Evolutionary conservation across 2,329 filamentous ascomycete species (phyloP), one percentile per base, ranked within the genome.

Genomic region (Ascochyta koolunga): DNA sequence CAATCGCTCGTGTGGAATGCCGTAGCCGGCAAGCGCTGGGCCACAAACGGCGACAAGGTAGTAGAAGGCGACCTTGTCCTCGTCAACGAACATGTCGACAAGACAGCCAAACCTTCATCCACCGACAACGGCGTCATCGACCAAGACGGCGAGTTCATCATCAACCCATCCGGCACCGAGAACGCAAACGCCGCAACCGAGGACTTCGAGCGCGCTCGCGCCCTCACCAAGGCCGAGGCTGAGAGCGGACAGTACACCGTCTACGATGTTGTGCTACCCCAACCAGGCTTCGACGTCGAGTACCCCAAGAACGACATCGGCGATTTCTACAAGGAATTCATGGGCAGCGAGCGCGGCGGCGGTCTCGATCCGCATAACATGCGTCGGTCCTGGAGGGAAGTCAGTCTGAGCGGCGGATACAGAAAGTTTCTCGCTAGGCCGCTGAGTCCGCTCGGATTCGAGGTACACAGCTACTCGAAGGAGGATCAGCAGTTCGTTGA

Each of bases 1-100:
- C 95, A 99, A 74, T 96, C 90, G 5, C 84, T 92, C 32, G 87
- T 99, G 8, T 99, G 93, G 93, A 99, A 99, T 77, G 85, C 86
- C 62, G 90, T 86, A 11, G 90, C 86, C 1, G 91, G 90, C 61
- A 86, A 89, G 64, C 89, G 95, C 40, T 96, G 91, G 89, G 84
- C 86, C 36, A 78, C 85, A 2, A 89, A 89, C 70, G 92, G 93
- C 44, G 76, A 81, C 54, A 82, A 82, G 49, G 90, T 97, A 15
- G 83, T 96, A 13, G 85, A 89, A 64, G 95, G 95, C 27, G 95
- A 99, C 72, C 83, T 99, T 10, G 86, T 97, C 37, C 81, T 96
- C 32, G 76, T 86, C 15, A 76, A 82, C 53, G 83, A 86, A 61
- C 83, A 86, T 65, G 78, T 76, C 42, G 78, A 80, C 35, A 82